Base-by-base conservation (phyloP, 2,329 filamentous ascomycete species). In the Penicillium sp. region DNA sequence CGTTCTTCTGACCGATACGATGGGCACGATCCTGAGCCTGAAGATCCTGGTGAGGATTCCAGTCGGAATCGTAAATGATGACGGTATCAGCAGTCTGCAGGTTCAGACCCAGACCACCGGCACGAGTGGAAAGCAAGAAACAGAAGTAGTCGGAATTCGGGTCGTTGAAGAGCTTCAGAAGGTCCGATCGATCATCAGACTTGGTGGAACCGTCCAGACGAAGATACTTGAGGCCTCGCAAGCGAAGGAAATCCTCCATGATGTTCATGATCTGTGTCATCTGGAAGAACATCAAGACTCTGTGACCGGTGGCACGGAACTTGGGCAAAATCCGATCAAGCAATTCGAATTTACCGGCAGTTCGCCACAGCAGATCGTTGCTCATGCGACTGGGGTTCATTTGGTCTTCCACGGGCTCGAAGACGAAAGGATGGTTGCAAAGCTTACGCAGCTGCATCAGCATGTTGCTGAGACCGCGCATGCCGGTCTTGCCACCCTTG, bases 251-350 rank as follows among this genome's bases (percentile, higher is more conserved):
- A 70, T 99, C 94, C 65, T 99, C 94, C 94, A 99, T 97, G 67
- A 99, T 99, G 74, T 99, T 96, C 94, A 99, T 99, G 69, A 99
- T 99, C 56, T 95, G 92, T 4, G 94, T 99, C 94, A 99, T 99
- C 72, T 99, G 94, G 81, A 99, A 99, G 82, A 99, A 99, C 89
- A 99, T 97, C 71, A 99, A 80, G 25, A 97, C 91, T 73, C 94
- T 88, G 83, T 99, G 94, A 14, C 90, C 90, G 1, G 90, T 92
- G 3, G 82, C 86, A 63, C 89, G 84, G 73, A 99, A 97, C 75
- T 99, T 99, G 42, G 94, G 94, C 57, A 99, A 73, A 55, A 99
- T 81, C 46, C 94, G 83, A 70, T 99, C 94, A 24, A 99, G 80
- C 27, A 99, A 80, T 76, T 99, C 94, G 65, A 99, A 99, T 75